Percentiles rank a stretch among this genome's conserved stretches.
These are phyloP conservation scores for Geranium brycei DNA, from an alignment of 345 rosid species.

Conservation along the genomic window DNA sequence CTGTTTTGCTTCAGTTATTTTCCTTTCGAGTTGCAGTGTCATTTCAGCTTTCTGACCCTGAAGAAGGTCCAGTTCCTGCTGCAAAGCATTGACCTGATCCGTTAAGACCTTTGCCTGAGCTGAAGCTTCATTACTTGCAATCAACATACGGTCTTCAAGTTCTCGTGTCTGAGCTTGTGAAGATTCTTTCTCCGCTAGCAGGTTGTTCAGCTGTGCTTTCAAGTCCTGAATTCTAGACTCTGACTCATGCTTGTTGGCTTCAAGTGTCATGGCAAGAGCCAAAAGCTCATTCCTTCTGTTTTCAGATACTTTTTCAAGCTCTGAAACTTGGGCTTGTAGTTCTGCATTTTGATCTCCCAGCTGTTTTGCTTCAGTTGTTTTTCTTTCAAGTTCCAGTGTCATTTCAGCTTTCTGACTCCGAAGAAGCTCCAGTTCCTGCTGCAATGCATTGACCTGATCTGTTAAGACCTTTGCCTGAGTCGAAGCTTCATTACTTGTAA, in stretches of 20 bases:
- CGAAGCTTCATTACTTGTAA: constrained; percentile 42
- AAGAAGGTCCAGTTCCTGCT: constrained; percentile 38
- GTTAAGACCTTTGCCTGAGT: constrained; percentile 26
- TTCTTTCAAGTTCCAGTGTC: no score
- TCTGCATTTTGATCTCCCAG: no score
- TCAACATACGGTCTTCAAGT: constrained; percentile 45
- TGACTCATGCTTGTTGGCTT: constrained; percentile 19
- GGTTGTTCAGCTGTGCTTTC: constrained; percentile 30
- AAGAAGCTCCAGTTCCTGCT: constrained; percentile 38
- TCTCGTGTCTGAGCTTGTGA: constrained; percentile 35
- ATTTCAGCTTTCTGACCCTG: constrained; percentile 15
- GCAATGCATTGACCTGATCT: constrained; percentile 39
- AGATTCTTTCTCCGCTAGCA: constrained; percentile 31
- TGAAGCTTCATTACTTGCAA: constrained; percentile 41
- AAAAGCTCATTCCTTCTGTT: constrained; percentile 39
- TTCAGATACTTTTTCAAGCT: background rate
- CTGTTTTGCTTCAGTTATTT: no score
- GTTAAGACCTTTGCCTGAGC: constrained; percentile 26
- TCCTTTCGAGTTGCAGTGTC: no score
- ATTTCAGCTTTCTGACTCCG: constrained; percentile 15
- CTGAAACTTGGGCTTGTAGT: no score
- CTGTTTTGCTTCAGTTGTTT: no score
- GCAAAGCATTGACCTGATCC: constrained; percentile 40
- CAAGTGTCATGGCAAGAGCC: constrained; percentile 22
- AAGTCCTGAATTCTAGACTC: constrained; percentile 30